Evolutionary conservation across 768 basidiomycete genomes (phyloP), one percentile per base, ranked within the genome.

Genomic region (Myochromella boudieri): DNA sequence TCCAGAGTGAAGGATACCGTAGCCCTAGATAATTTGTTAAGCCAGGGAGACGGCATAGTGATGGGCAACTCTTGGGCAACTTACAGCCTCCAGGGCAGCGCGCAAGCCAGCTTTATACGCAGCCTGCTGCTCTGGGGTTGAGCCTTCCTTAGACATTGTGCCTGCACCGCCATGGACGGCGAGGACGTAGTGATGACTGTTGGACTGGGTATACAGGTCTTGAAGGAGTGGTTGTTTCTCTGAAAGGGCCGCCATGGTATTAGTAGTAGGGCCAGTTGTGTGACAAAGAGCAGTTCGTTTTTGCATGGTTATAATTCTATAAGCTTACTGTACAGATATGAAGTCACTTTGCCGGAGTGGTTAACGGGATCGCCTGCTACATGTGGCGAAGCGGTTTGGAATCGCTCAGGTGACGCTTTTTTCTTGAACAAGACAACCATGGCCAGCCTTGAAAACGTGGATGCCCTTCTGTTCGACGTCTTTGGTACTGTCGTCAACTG

Each of bases 261-360:
- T 12, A 21, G 10, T 15, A n/a, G 14, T 20, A n/a, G 20, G 3
- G 17, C 17, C 3, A 10, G 6, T 22, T 14, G 26, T 27, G 27
- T 32, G 25, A n/a, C n/a, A n/a, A n/a, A n/a, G n/a, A n/a, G n/a
- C n/a, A n/a, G n/a, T n/a, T n/a, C n/a, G n/a, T n/a, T n/a, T n/a
- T n/a, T n/a, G n/a, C n/a, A n/a, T n/a, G n/a, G n/a, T n/a, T n/a
- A n/a, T n/a, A n/a, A n/a, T n/a, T n/a, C n/a, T n/a, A n/a, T n/a
- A n/a, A n/a, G n/a, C n/a, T n/a, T n/a, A n/a, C n/a, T n/a, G n/a
- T n/a, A n/a, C n/a, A n/a, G n/a, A n/a, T n/a, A n/a, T n/a, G n/a
- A n/a, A n/a, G 84, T 86, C 84, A 87, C 87, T 87, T 89, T 90
- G 86, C 87, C 87, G 86, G 87, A 90, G 87, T 89, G 87, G 87